A percentile compares a stretch with the other conserved stretches of the same genome.
phyloP scores from a whole-genome alignment of 1,284 basidiomycete genomes.

The Ceratobasidium theobromae region DNA sequence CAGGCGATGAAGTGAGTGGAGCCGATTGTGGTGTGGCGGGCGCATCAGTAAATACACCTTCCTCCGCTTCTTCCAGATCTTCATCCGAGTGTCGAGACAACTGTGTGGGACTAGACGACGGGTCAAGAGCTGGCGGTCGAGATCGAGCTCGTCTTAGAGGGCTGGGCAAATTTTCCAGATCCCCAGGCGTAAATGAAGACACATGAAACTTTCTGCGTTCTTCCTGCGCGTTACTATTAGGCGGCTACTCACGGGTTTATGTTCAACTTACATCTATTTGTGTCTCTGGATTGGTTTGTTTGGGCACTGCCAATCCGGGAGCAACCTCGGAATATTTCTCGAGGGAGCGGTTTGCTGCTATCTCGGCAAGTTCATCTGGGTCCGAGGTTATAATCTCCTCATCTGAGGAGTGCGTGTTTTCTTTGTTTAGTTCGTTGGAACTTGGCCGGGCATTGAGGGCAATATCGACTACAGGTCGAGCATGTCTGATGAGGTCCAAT shows the following conservation, averaged over 20 bases:
- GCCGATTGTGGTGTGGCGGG: not conserved
- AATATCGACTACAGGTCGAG: not conserved
- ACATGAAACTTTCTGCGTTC: not conserved
- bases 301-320: not conserved
- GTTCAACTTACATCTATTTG: not conserved
- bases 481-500: slow-evolving; percentile 8
- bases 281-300: not conserved
- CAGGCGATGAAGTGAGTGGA: not conserved
- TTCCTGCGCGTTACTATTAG: too few relatives aligned
- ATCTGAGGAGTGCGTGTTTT: not conserved
- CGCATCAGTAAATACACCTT: not conserved
- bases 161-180: not conserved
- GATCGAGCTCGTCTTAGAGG: not conserved
- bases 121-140: not conserved
- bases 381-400: slow-evolving; percentile 26
- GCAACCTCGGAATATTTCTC: slow-evolving; percentile 1
- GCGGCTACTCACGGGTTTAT: not conserved
- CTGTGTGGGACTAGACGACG: slow-evolving; percentile 9
- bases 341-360: slow-evolving; percentile 9
- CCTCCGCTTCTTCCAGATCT: not conserved
- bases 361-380: slow-evolving; percentile 16
- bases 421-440: not conserved
- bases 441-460: not conserved
- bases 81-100: not conserved
- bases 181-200: not conserved